Percentiles rank a stretch among this genome's conserved stretches.
phyloP scores from a whole-genome alignment of 352 stramenopile species.

The Pythium aphanidermatum region DNA sequence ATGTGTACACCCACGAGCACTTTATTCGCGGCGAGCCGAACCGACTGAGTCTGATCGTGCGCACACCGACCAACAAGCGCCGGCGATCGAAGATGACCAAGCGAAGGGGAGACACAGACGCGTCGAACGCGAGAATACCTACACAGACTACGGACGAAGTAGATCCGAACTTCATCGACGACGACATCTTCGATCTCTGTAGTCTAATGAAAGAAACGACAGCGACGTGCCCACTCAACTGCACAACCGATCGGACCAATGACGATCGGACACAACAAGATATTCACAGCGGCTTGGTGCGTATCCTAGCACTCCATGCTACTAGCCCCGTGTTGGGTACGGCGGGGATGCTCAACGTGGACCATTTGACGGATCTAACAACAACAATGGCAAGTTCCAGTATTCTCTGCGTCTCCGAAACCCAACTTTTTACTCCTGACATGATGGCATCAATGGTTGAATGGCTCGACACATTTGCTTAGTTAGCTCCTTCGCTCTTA shows the following conservation, averaged over 20 bases:
- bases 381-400: too few species aligned
- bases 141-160: neutral
- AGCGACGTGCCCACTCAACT: neutral
- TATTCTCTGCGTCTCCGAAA: neutral
- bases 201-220: slow-evolving; percentile 2
- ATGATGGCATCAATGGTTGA: slow-evolving; percentile 20
- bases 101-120: neutral
- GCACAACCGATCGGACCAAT: neutral
- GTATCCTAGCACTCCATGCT: slow-evolving; percentile 11
- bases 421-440: slow-evolving; percentile 10
- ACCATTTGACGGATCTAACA: too few species aligned
- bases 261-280: slow-evolving; percentile 1
- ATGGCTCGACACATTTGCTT: slow-evolving; percentile 18
- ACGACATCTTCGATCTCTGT: slow-evolving; percentile 4
- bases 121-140: neutral
- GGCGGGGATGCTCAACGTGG: slow-evolving; percentile 1
- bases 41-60: slow-evolving; percentile 50
- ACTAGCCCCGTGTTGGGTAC: slow-evolving; percentile 10
- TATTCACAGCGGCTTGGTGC: slow-evolving; percentile 5
- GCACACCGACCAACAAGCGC: slow-evolving; percentile 24
- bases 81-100: slow-evolving; percentile 14
- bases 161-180: neutral
- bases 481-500: neutral
- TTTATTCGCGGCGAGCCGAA: slow-evolving; percentile 45
- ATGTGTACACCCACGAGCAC: slow-evolving; percentile 42